Base-by-base conservation (phyloP, 805 yeast species). In the Lipomyces japonicus region DNA sequence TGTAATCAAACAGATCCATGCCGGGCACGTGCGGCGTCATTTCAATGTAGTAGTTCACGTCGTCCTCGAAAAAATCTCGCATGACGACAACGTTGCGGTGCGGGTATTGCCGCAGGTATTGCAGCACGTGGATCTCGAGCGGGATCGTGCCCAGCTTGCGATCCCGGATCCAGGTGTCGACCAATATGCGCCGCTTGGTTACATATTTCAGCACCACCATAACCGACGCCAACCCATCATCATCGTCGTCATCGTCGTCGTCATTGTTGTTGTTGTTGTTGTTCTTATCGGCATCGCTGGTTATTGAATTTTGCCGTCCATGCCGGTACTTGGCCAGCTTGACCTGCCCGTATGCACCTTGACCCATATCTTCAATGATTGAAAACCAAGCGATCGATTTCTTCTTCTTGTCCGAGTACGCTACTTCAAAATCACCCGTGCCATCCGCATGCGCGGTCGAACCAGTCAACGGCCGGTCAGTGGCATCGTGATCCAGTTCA, bases 81-180 rank as follows among this genome's bases (percentile, higher is more conserved):
- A 93, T 76, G 55, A 84, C 74, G 77, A 89, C 80, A 39, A 90
- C 86, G 66, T 88, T 89, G 3, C 91, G 93, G 66, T 91, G 97
- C 0, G 93, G 95, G 39, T 72, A 70, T 2, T 63, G 39, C 26
- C 55, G 64, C 51, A 91, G 70, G n/a, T 82, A 81, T 26, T 91
- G 82, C 87, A 93, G 82, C 40, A 93, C 82, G 65, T 89, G 95
- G 58, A 93, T 93, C 67, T 93, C 98, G n/a, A 91, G 82, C 2
- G 97, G 97, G 32, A 93, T 84, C 0, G 96, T 90, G 4, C 98
- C 98, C 37, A 93, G 71, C 53, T 77, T 78, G 23, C 96, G 78
- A 67, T 93, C 97, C 48, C 97, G 75, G 2, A 89, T 95, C 98
- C 98, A 93, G 0, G 97, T 89, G 66, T 93, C 98, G 9, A 93